Evolutionary conservation across 768 basidiomycete genomes (phyloP), one percentile per base, ranked within the genome.

Genomic region (Gyrodon lividus): DNA sequence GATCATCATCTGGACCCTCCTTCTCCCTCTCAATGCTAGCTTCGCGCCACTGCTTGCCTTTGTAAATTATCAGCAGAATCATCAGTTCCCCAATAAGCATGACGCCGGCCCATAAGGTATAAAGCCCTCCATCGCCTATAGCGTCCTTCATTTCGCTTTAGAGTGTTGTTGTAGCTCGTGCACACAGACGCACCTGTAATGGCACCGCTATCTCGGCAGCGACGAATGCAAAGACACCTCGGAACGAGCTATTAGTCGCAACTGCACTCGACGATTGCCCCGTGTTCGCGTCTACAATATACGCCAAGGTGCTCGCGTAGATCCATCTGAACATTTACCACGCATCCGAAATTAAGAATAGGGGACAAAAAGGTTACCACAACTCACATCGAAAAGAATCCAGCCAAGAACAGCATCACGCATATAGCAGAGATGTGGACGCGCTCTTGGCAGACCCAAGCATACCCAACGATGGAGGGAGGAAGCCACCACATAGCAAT

Each of bases 221-320:
- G 16, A 89, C 59, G 62, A 89, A 88, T 1, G 84, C 90, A 17
- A 73, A 71, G 1, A 76, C 14, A 0, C 92, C 90, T 24, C 93
- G 80, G 66, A 89, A 86, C 19, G 79, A 79, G 43, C 84, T 84
- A 66, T 95, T 95, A 31, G 78, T 71, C 0, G 92, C 90, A 6
- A 83, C 80, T 0, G 89, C 91, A 2, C 82, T 83, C 0, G 89
- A 86, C 0, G 89, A 89, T 14, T 84, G 79, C 6, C 93, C 93
- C 2, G 76, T 74, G 59, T 95, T 97, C 8, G 91, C 83, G 62
- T 97, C 92, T 3, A 94, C 91, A 30, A 95, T 80, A 63, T 93
- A 95, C 0, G 92, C 86, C 28, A 97, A 72, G 0, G 87, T 85
- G 38, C 82, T 84, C 0, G 84, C 71, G 64, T 89, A 88, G 44